Conservation (phyloP, 2,329 filamentous ascomycete species). For the Penicillium expansum region DNA sequence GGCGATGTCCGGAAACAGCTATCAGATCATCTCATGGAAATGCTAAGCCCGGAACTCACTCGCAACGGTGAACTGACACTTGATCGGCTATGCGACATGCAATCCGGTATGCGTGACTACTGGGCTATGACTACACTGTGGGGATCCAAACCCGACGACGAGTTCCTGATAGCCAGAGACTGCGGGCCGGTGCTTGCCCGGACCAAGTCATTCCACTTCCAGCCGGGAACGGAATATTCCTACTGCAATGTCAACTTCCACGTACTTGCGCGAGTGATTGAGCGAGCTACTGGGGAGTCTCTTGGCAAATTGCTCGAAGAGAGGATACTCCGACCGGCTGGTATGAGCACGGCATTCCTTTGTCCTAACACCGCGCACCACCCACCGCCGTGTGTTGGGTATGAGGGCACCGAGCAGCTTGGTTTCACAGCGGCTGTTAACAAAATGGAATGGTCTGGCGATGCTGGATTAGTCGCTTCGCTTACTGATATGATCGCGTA, state of each 20-base stretch:
- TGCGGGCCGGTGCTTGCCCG: conserved; percentile 30
- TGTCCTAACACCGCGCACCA: conserved; percentile 38
- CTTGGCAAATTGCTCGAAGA: conserved; percentile 39
- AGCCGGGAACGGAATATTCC: conserved; percentile 44
- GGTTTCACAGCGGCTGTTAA: conserved; percentile 42
- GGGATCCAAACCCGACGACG: conserved; percentile 42
- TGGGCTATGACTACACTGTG: conserved; percentile 47
- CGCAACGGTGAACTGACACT: conserved; percentile 34
- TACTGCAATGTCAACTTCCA: conserved; percentile 49
- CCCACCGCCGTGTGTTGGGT: conserved; percentile 44
- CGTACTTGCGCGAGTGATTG: conserved; percentile 39
- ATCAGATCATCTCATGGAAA: conserved; percentile 24
- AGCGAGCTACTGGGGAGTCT: conserved; percentile 37
- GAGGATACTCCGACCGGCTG: conserved; percentile 42
- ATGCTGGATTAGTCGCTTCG: conserved; percentile 46
- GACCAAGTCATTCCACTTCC: conserved; percentile 42
- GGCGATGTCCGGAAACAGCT: conserved; percentile 33
- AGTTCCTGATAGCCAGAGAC: conserved; percentile 39
- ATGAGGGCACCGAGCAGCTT: conserved; percentile 41
- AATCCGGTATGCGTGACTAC: conserved; percentile 48
- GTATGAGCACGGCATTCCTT: conserved; percentile 44
- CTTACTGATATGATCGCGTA: conserved; percentile 49
- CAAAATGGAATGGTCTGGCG: conserved; percentile 48
- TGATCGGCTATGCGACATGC: conserved; percentile 41
- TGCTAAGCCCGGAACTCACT: conserved; percentile 27